Percentiles rank a stretch among this genome's conserved stretches.
These are phyloP conservation scores for Kazachstania kunashirensis DNA, from an alignment of 805 yeast species.

Conservation along the genomic window DNA sequence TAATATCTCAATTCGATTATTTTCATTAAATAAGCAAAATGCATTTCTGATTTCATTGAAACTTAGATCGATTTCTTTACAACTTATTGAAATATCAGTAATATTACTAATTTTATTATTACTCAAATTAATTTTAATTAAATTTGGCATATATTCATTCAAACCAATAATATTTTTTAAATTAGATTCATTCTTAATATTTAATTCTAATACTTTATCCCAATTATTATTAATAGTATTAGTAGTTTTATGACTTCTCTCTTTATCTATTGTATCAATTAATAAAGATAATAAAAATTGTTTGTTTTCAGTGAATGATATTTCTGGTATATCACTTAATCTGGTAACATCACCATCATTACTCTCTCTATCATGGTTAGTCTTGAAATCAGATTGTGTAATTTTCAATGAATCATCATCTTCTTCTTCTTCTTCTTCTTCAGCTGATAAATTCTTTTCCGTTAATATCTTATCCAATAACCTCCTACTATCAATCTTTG, in stretches of 20 bases:
- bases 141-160: conserved; percentile 17
- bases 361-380: not conserved
- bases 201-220: conserved; percentile 9
- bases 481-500: conserved; percentile 15
- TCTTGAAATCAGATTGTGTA: not conserved
- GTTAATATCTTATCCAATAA: conserved; percentile 3
- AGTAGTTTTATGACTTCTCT: conserved; percentile 4
- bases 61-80: conserved; percentile 8
- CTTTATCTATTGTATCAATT: conserved; percentile 10
- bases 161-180: conserved; percentile 17
- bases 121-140: conserved; percentile 13
- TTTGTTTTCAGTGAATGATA: conserved; percentile 17
- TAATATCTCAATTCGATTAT: conserved; percentile 2
- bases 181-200: conserved; percentile 4
- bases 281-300: conserved; percentile 18
- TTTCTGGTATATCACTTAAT: conserved; percentile 13
- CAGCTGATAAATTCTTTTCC: not conserved
- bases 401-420: not conserved
- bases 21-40: conserved; percentile 1
- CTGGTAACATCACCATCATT: conserved; percentile 10
- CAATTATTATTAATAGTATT: conserved; percentile 6
- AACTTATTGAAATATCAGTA: conserved; percentile 11
- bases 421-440: too few species aligned
- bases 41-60: conserved; percentile 14
- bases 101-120: conserved; percentile 17